These are phyloP conservation scores for Picea abies DNA, from an alignment of 83 land plant genomes.

Conservation along the genomic window DNA sequence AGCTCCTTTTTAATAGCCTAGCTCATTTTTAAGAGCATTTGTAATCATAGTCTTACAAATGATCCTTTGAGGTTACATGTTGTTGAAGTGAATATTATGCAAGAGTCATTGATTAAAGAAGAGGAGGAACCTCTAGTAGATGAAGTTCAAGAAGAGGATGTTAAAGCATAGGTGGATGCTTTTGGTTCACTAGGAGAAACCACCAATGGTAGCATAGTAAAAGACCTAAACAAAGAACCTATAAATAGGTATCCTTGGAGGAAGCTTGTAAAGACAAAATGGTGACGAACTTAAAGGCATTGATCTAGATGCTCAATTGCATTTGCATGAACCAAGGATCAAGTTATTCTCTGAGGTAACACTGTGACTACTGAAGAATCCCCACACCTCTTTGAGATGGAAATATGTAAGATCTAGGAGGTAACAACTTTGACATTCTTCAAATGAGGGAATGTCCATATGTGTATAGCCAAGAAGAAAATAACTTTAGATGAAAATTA, in stretches of 20 bases:
- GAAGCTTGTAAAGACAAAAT: conserved; percentile 26
- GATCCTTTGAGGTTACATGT: too few relatives aligned
- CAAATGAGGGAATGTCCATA: too few relatives aligned
- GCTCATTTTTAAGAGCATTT: too few relatives aligned
- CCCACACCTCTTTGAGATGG: conserved; percentile 67
- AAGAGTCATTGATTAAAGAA: conserved; percentile 50
- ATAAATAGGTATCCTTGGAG: conserved; percentile 7
- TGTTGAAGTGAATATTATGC: too few relatives aligned
- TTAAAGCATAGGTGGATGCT: conserved; percentile 34
- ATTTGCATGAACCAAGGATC: conserved; percentile 79
- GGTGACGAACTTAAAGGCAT: conserved; percentile 40
- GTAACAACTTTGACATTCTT: too few relatives aligned
- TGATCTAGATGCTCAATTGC: conserved; percentile 78
- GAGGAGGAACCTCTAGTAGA: conserved; percentile 46
- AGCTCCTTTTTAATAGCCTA: too few relatives aligned
- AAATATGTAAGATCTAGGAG: conserved; percentile 74
- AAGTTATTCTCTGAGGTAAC: conserved; percentile 76
- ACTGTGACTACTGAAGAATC: conserved; percentile 78
- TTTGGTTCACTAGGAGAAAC: conserved; percentile 33
- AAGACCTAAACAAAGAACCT: too few relatives aligned
- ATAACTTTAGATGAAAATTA: too few relatives aligned
- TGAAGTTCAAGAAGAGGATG: conserved; percentile 29
- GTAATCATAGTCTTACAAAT: too few relatives aligned
- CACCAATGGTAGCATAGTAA: conserved; percentile 22
- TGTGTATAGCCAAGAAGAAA: too few relatives aligned